Conservation (phyloP, 2,329 filamentous ascomycete genomes). For the Penicillium janthinellum region DNA sequence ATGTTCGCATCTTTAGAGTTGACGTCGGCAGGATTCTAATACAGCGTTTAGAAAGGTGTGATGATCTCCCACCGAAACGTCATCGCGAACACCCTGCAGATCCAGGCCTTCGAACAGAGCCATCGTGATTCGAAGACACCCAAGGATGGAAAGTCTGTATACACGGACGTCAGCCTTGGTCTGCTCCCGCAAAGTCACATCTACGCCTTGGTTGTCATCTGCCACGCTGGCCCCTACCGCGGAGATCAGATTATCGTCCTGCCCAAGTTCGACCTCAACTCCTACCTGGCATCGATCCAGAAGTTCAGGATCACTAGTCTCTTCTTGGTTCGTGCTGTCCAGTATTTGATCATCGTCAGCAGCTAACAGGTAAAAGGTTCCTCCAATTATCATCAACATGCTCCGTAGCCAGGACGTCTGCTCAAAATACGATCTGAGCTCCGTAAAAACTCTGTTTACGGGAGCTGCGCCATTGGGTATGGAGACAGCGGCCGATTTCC, state of each 20-base stretch:
- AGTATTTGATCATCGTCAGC: not conserved
- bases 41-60: slow-evolving; percentile 68
- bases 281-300: slow-evolving; percentile 65
- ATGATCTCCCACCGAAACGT: slow-evolving; percentile 81
- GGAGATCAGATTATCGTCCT: slow-evolving; percentile 75
- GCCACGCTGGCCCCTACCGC: slow-evolving; percentile 65
- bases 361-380: slow-evolving; percentile 55
- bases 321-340: not conserved
- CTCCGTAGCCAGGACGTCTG: slow-evolving; percentile 64
- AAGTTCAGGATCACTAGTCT: slow-evolving; percentile 65
- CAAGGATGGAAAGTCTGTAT: slow-evolving; percentile 49
- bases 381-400: slow-evolving; percentile 79
- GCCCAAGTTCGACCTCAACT: slow-evolving; percentile 71
- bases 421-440: slow-evolving; percentile 70
- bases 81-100: slow-evolving; percentile 73
- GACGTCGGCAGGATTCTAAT: not conserved
- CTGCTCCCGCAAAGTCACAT: slow-evolving; percentile 82
- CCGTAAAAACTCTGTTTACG: slow-evolving; percentile 66
- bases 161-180: slow-evolving; percentile 62
- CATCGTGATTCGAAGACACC: slow-evolving; percentile 28
- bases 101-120: slow-evolving; percentile 53
- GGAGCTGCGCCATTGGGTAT: slow-evolving; percentile 77
- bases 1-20: not conserved
- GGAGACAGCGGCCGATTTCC: slow-evolving; percentile 68
- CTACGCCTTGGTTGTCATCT: slow-evolving; percentile 73